These are phyloP conservation scores for Stellera chamaejasme DNA, from an alignment of 345 rosid species.

Conservation along the genomic window DNA sequence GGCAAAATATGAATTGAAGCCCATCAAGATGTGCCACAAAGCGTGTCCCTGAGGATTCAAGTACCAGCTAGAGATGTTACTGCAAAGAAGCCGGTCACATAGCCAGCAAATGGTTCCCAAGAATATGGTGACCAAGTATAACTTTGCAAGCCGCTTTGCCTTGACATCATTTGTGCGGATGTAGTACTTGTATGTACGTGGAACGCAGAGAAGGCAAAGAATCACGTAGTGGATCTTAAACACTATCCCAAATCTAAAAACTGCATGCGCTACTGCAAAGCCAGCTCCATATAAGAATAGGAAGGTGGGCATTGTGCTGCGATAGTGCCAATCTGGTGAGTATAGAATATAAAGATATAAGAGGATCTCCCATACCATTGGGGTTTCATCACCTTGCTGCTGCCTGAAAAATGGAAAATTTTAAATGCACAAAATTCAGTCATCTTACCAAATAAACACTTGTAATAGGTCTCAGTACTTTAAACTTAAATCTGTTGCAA, in stretches of 20 bases:
- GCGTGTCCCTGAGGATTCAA: conserved; percentile 93
- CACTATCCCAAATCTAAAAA: conserved; percentile 57
- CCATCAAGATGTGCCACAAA: conserved; percentile 83
- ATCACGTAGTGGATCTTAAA: conserved; percentile 82
- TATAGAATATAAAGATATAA: conserved; percentile 89
- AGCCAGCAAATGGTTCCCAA: conserved; percentile 71
- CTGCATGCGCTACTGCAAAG: conserved; percentile 63
- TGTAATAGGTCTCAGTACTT: no score
- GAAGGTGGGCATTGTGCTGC: conserved; percentile 93
- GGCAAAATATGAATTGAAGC: conserved; percentile 81
- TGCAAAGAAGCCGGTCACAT: conserved; percentile 55
- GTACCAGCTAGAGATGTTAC: conserved; percentile 47
- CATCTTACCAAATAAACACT: conserved; percentile 2
- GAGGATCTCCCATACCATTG: conserved; percentile 99
- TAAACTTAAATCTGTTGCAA: no score
- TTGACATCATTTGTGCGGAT: conserved; percentile 58
- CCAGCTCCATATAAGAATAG: conserved; percentile 78
- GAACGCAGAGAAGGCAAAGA: conserved; percentile 81
- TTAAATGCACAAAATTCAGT: neutral
- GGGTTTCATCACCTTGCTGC: conserved; percentile 96
- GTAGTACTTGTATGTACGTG: conserved; percentile 95
- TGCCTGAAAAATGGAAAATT: conserved; percentile 40
- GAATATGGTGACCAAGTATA: conserved; percentile 53
- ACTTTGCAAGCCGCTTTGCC: conserved; percentile 73
- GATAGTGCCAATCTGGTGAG: conserved; percentile 99